These are phyloP conservation scores for Aureobasidium leucospermi DNA, from an alignment of 2,329 filamentous ascomycete genomes.

Conservation along the genomic window DNA sequence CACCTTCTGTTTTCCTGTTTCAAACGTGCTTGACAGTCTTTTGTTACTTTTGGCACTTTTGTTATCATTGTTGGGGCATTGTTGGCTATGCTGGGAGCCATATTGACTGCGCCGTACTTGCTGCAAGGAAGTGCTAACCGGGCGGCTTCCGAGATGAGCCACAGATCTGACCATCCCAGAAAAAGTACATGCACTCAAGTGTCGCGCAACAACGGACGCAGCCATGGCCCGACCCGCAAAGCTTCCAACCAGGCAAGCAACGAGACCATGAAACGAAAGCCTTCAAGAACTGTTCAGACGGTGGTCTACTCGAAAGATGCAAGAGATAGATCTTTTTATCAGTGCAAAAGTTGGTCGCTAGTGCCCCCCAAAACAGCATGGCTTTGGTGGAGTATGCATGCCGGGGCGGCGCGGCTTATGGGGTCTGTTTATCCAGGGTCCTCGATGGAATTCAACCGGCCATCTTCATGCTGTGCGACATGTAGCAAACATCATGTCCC, in stretches of 20 bases:
- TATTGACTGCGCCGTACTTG: not conserved
- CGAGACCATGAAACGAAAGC: not conserved
- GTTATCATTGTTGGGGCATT: not conserved
- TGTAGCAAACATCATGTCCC: conserved; percentile 1
- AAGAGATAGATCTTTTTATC: not conserved
- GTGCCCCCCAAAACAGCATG: not conserved
- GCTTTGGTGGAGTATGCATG: not conserved
- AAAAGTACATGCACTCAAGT: not conserved
- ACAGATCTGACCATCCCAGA: not conserved
- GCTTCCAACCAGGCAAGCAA: not conserved
- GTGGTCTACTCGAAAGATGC: not conserved
- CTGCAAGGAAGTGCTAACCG: not conserved
- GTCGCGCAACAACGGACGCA: not conserved
- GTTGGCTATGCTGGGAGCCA: not conserved
- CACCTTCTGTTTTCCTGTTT: not conserved
- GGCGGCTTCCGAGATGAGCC: not conserved
- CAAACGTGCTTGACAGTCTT: not conserved
- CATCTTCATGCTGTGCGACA: not conserved
- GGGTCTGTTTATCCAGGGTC: not conserved
- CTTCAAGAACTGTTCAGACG: not conserved
- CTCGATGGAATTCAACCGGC: not conserved
- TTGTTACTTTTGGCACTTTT: not conserved
- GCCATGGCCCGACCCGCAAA: conserved; percentile 5
- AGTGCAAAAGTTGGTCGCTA: not conserved
- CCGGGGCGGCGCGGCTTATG: conserved; percentile 7